A percentile compares a stretch with the other conserved stretches of the same genome.
phyloP scores from a whole-genome alignment of 441 rosid genomes.

The Bocquillonia castaneifolia region DNA sequence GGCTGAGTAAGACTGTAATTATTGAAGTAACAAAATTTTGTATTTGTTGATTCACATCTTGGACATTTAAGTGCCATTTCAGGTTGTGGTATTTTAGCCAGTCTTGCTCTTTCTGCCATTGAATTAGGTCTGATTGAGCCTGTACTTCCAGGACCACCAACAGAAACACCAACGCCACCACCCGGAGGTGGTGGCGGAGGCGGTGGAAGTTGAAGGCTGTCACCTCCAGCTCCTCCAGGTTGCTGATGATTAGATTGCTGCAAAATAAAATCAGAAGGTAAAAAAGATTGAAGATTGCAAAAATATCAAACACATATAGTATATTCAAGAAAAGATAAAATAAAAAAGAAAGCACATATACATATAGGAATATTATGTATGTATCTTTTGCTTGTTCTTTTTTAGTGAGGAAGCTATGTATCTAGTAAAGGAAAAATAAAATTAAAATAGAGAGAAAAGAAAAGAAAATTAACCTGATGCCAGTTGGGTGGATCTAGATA shows the following conservation, averaged over 20 bases:
- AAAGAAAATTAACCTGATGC: slow-evolving; percentile 52
- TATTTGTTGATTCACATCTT: slow-evolving; percentile 85
- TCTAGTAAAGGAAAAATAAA: slow-evolving; percentile 11
- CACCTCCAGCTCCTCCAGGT: slow-evolving; percentile 25
- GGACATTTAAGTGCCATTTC: slow-evolving; percentile 82
- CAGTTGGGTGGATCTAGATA: slow-evolving; percentile 91
- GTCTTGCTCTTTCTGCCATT: slow-evolving; percentile 77
- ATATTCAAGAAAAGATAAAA: slow-evolving; percentile 25
- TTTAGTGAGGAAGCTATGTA: slow-evolving; percentile 30
- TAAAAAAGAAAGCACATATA: slow-evolving; percentile 19
- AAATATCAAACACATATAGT: slow-evolving; percentile 22
- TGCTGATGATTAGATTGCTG: slow-evolving; percentile 47
- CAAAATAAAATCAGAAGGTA: slow-evolving; percentile 8
- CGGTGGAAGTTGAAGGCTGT: slow-evolving; percentile 30
- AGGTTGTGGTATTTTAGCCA: slow-evolving; percentile 70
- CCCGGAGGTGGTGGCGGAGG: slow-evolving; percentile 39
- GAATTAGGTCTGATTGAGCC: slow-evolving; percentile 66
- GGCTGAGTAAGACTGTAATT: slow-evolving; percentile 94
- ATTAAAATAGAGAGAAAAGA: background rate
- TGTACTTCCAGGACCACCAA: slow-evolving; percentile 32
- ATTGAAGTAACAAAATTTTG: slow-evolving; percentile 93
- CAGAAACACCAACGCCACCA: slow-evolving; percentile 34
- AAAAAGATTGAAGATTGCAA: slow-evolving; percentile 5
- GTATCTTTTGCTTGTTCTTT: slow-evolving; percentile 24
- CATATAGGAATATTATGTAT: slow-evolving; percentile 34